Evolutionary conservation across 208 protist genomes (phyloP).

Genomic region (Naegleria gruberi): DNA sequence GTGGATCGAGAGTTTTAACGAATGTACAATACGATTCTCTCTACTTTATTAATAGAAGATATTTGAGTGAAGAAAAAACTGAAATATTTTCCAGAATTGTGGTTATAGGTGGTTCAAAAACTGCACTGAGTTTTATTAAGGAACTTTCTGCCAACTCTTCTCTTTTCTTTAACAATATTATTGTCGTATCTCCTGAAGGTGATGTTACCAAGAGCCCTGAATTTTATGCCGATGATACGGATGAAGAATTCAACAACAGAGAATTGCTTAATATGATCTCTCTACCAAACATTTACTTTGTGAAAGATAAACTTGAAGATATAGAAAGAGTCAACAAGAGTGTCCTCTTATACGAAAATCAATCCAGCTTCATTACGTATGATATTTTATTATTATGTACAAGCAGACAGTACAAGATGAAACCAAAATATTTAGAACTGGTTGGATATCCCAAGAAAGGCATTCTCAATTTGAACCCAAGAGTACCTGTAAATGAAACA

Average conservation of each 20-base stretch:
- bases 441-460: conserved; percentile 52
- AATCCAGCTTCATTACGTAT: conserved; percentile 60
- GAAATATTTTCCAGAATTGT: conserved; percentile 65
- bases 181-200: conserved; percentile 73
- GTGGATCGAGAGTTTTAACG: neutral
- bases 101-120: conserved; percentile 66
- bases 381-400: conserved; percentile 72
- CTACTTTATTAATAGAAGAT: conserved; percentile 58
- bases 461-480: conserved; percentile 53
- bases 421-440: conserved; percentile 36
- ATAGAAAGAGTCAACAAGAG: conserved; percentile 66
- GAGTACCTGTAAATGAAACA: conserved; percentile 18
- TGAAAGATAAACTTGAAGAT: conserved; percentile 57
- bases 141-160: conserved; percentile 62
- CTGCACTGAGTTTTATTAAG: conserved; percentile 62
- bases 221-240: conserved; percentile 51
- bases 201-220: conserved; percentile 66
- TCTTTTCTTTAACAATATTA: conserved; percentile 66
- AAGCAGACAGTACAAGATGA: conserved; percentile 70
- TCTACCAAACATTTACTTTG: neutral
- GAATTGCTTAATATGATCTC: conserved; percentile 17
- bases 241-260: conserved; percentile 57
- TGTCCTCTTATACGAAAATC: conserved; percentile 34
- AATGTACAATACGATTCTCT: conserved; percentile 29
- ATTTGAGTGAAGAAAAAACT: conserved; percentile 64